Base-by-base conservation (phyloP, 495 filamentous ascomycete species). In the Talaromyces wortmannii region DNA sequence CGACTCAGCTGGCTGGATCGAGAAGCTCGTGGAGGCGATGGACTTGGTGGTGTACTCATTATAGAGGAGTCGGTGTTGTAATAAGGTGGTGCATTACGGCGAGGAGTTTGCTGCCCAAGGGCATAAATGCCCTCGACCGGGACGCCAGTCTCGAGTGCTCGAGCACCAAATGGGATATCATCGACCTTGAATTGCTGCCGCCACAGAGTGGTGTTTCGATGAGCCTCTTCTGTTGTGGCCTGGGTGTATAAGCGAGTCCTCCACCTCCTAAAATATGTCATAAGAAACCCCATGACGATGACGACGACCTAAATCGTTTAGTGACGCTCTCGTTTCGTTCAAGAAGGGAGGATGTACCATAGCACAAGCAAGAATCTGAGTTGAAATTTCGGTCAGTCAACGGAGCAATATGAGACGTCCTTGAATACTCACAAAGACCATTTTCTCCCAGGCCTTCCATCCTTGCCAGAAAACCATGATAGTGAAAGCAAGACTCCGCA, bases 81-180 rank as follows among this genome's bases (percentile, higher is more conserved):
- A 23, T 66, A 55, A 36, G 62, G 56, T 17, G 64, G 64, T 48
- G 7, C 50, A 57, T 7, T 42, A 17, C 18, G 67, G 40, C 43
- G 44, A 13, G 67, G 42, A 7, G 86, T 87, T 33, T 78, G 83
- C 11, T 78, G 75, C 31, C 80, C 72, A 12, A 89, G 92, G 23
- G 91, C 87, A 84, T 90, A 96, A 50, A 97, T 91, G 6, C 91
- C 94, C 57, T 95, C 89, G 11, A 95, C 82, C 61, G 90, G 82
- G 18, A 96, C 77, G 11, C 91, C 92, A 58, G 81, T 88, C 63
- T 98, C 88, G 31, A 98, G 79, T 13, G 92, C 92, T 61, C 88
- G 84, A 31, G 95, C 84, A 23, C 94, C 94, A 62, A 97, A 98
- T 4, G 90, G 92, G 47, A 95, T 80, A 12, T 89, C 84, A 52